phyloP scores from a whole-genome alignment of 164 flowering plant species.

The Saururus chinensis region DNA sequence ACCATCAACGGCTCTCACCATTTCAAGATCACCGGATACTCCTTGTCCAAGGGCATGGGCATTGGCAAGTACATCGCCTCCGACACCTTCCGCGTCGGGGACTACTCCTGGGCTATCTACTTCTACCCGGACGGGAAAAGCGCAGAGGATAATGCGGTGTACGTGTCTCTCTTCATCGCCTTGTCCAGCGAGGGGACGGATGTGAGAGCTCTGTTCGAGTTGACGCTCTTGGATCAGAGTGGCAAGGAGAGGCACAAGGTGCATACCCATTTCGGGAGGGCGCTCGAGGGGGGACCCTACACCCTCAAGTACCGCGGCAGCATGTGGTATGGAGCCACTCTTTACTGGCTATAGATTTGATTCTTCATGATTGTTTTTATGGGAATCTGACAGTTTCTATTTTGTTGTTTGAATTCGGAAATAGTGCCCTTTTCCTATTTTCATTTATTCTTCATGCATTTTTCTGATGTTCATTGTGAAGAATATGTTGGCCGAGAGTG shows the following conservation, averaged over 20 bases:
- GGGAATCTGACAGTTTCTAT: no score
- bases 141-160: constrained; percentile 60
- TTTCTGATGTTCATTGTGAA: no score
- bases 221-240: constrained; percentile 85
- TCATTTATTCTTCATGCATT: no score
- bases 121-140: constrained; percentile 90
- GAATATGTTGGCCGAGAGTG: no score
- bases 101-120: constrained; percentile 82
- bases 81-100: constrained; percentile 77
- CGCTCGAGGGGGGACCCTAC: constrained; percentile 81
- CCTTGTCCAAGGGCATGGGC: constrained; percentile 73
- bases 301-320: constrained; percentile 81
- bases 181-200: constrained; percentile 84
- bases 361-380: no score
- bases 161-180: constrained; percentile 79
- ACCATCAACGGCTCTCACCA: constrained; percentile 76
- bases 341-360: no score
- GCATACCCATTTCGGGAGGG: constrained; percentile 81
- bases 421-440: no score
- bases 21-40: constrained; percentile 73
- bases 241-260: constrained; percentile 83
- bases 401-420: no score
- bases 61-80: constrained; percentile 82
- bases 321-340: constrained; percentile 52
- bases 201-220: constrained; percentile 77